These are phyloP conservation scores for Elongisporangium senticosum DNA, from an alignment of 352 stramenopile genomes.

Conservation along the genomic window DNA sequence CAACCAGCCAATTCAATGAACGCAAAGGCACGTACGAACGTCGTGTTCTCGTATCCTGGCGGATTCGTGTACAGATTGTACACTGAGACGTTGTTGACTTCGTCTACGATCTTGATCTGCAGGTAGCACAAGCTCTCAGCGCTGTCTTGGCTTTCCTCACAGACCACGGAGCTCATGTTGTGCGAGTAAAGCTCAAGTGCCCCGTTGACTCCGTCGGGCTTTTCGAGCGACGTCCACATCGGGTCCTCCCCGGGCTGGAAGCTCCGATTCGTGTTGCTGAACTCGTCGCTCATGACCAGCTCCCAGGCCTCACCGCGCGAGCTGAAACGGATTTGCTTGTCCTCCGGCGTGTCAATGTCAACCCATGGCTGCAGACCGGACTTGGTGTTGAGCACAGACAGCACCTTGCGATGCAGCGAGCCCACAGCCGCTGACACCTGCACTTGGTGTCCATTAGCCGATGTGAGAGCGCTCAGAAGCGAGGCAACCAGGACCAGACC, in stretches of 20 bases:
- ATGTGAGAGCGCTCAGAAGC: constrained; percentile 5
- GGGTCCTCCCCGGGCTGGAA: constrained; percentile 55
- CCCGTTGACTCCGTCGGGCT: constrained; percentile 61
- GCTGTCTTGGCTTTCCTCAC: constrained; percentile 26
- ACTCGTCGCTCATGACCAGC: constrained; percentile 73
- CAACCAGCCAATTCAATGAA: constrained; percentile 1
- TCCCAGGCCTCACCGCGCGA: constrained; percentile 51
- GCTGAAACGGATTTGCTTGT: constrained; percentile 32
- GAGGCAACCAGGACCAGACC: not conserved
- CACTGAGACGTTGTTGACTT: constrained; percentile 49
- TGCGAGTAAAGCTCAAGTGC: constrained; percentile 60
- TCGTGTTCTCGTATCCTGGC: constrained; percentile 42
- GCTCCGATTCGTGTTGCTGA: constrained; percentile 34
- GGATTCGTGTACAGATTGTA: constrained; percentile 67
- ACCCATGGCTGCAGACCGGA: constrained; percentile 55
- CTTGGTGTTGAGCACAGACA: constrained; percentile 22
- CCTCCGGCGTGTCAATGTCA: constrained; percentile 43
- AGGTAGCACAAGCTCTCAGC: constrained; percentile 41
- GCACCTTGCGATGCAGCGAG: constrained; percentile 2
- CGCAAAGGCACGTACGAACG: constrained; percentile 24
- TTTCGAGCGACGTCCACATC: constrained; percentile 61
- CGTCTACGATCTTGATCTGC: constrained; percentile 45
- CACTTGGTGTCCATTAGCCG: constrained; percentile 1
- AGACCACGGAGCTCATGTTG: constrained; percentile 53
- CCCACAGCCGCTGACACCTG: not conserved